phyloP scores from a whole-genome alignment of 225 moss, liverwort and hornwort genomes.

The Climacium dendroides region DNA sequence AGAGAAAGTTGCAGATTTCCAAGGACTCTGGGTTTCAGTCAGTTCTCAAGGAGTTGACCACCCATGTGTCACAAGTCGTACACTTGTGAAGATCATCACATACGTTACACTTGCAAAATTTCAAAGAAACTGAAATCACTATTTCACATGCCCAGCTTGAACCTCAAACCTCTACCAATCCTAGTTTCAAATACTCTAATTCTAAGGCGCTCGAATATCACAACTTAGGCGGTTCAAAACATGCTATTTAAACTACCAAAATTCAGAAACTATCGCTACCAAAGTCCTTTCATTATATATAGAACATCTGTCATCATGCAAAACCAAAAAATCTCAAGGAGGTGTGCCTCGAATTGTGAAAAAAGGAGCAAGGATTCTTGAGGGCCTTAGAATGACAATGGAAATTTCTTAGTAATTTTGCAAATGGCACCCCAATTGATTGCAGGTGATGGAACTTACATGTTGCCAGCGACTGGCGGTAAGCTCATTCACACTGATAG shows the following conservation, averaged over 20 bases:
- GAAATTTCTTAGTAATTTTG: not conserved
- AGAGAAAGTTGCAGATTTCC: not conserved
- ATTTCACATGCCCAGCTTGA: not conserved
- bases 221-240: not conserved
- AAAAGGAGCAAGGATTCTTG: not conserved
- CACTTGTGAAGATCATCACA: not conserved
- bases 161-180: not conserved
- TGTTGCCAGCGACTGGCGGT: conserved; percentile 44
- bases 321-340: not conserved
- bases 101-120: not conserved
- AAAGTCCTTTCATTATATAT: not conserved
- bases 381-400: not conserved
- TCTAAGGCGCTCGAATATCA: not conserved
- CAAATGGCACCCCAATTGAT: not conserved
- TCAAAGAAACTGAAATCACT: not conserved
- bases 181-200: not conserved
- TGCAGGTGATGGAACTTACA: conserved; percentile 1
- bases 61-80: not conserved
- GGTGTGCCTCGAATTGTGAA: not conserved
- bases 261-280: not conserved
- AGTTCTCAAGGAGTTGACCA: not conserved
- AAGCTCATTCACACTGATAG: conserved; percentile 51
- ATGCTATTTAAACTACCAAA: not conserved
- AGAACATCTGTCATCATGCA: not conserved
- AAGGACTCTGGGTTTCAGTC: not conserved